A percentile compares a stretch with the other conserved stretches of the same genome.
Evolutionary conservation across 495 filamentous ascomycete genomes (phyloP).

Genomic region (Penicillium crystallinum): DNA sequence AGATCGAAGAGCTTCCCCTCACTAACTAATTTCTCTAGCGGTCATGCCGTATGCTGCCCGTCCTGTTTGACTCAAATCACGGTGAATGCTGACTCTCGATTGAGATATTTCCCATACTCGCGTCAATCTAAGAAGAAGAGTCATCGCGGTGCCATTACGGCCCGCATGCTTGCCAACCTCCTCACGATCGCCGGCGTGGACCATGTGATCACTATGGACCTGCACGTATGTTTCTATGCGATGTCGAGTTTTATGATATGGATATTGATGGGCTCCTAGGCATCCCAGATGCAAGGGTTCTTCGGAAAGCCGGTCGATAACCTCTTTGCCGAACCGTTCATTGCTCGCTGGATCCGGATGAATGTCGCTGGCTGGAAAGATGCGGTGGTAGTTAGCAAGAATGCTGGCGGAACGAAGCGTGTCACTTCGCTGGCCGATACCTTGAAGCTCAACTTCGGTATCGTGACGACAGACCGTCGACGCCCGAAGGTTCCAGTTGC

Average conservation of each 20-base stretch:
- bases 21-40: conserved; percentile 49
- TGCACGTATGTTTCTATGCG: conserved; percentile 57
- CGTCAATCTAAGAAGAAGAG: conserved; percentile 99
- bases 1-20: conserved; percentile 10
- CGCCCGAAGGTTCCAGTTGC: conserved; percentile 44
- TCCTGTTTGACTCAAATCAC: conserved; percentile 28
- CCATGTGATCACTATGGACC: conserved; percentile 94
- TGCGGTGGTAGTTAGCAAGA: conserved; percentile 96
- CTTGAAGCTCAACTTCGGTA: conserved; percentile 92
- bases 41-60: conserved; percentile 70
- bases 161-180: conserved; percentile 93
- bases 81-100: conserved; percentile 41
- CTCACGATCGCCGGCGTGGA: conserved; percentile 89
- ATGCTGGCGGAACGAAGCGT: conserved; percentile 91
- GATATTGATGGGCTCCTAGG: conserved; percentile 36
- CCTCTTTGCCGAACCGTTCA: conserved; percentile 90
- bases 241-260: not conserved
- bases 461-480: conserved; percentile 89
- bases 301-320: conserved; percentile 98
- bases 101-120: conserved; percentile 92
- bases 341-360: conserved; percentile 90
- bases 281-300: conserved; percentile 98
- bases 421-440: conserved; percentile 97
- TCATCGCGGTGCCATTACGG: conserved; percentile 92
- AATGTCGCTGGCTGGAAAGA: conserved; percentile 84